phyloP scores from a whole-genome alignment of 116 monocot genomes.

The Trichopus zeylanicus region DNA sequence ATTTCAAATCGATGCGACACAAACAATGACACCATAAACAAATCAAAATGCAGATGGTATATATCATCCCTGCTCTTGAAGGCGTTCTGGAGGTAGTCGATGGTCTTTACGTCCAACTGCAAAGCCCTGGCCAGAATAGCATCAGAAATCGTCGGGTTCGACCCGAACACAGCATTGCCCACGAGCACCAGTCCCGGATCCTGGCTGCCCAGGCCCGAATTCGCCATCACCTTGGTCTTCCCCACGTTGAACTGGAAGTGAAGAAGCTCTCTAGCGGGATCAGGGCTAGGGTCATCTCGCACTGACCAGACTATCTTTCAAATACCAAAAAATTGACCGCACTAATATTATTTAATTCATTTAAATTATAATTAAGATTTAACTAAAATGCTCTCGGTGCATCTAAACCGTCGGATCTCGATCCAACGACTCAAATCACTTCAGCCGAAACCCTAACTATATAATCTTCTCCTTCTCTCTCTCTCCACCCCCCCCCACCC shows the following conservation, averaged over 20 bases:
- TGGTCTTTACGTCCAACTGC: slow-evolving; percentile 22
- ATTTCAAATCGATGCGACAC: too few relatives aligned
- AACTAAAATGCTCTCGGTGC: too few relatives aligned
- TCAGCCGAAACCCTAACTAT: too few relatives aligned
- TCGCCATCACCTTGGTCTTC: slow-evolving; percentile 1
- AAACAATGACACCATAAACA: not conserved
- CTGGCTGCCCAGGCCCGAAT: slow-evolving; percentile 19
- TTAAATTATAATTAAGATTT: too few relatives aligned
- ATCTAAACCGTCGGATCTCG: too few relatives aligned
- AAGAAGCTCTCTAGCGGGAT: not conserved
- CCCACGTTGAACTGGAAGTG: slow-evolving; percentile 22
- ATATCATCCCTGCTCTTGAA: slow-evolving; percentile 2
- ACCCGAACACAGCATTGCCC: slow-evolving; percentile 19
- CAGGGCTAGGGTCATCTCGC: too few relatives aligned
- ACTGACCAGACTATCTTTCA: too few relatives aligned
- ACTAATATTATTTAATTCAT: too few relatives aligned
- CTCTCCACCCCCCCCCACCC: too few relatives aligned
- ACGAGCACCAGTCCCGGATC: slow-evolving; percentile 19
- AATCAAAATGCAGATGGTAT: not conserved
- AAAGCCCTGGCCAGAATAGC: slow-evolving; percentile 34
- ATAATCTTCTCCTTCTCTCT: too few relatives aligned
- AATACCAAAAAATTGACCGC: too few relatives aligned
- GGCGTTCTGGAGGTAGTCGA: slow-evolving; percentile 28
- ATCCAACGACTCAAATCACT: too few relatives aligned
- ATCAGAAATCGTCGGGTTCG: slow-evolving; percentile 25